These are phyloP conservation scores for Parietaria judaica DNA, from an alignment of 306 rosid genomes.

Conservation along the genomic window DNA sequence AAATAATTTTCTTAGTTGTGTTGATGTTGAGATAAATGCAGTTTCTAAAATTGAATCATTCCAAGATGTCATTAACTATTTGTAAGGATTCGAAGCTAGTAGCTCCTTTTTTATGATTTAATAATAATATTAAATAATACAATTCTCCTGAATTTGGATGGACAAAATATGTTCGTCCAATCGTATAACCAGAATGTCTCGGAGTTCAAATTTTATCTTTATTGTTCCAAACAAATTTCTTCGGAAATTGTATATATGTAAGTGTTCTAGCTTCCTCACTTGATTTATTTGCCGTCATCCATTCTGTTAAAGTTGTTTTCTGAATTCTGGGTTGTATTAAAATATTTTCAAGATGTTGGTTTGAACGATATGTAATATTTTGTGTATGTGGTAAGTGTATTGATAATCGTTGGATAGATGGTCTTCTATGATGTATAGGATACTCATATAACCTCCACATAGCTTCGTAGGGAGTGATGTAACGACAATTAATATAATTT, in stretches of 20 bases:
- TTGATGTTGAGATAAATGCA: no score
- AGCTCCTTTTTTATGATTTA: constrained; percentile 1
- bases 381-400: neutral
- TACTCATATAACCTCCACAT: neutral
- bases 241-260: no score
- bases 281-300: neutral
- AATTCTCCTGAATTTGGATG: neutral
- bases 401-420: neutral
- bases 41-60: no score
- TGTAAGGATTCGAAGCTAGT: neutral
- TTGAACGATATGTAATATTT: no score
- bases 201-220: no score
- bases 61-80: no score
- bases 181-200: neutral
- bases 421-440: neutral
- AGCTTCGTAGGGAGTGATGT: neutral
- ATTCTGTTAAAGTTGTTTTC: neutral
- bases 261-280: no score
- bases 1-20: neutral
- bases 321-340: neutral
- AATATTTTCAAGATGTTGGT: neutral
- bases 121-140: neutral
- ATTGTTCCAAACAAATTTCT: no score
- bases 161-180: neutral
- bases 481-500: neutral